Evolutionary conservation across 257 asterid genomes (phyloP), one percentile per base, ranked within the genome.

Genomic region (Ophiorrhiza pumila): DNA sequence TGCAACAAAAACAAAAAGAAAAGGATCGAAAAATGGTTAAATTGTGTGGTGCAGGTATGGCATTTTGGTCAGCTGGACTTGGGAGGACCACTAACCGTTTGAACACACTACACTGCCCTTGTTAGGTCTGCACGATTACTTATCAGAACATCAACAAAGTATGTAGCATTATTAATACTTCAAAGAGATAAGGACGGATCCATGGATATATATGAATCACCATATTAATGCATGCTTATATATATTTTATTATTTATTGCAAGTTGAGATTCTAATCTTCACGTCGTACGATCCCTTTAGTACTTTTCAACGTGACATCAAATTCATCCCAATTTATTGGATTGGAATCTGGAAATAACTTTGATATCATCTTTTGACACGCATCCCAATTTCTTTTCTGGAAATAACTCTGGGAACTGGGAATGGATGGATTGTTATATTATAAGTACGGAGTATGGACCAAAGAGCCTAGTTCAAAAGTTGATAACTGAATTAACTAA

Each of bases 321-420:
- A 47, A 47, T 20, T 50, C 35, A 3, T 35, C 76, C 76, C 29
- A 73, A 25, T 62, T 49, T 73, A 50, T 62, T 45, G 71, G 71
- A 59, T 72, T 49, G 52, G 22, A 60, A 32, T 59, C 31, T 29
- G n/a, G n/a, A 50, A 68, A 27, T 65, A 62, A 6, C 5, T 32
- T 29, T 59, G 35, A 20, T 46, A 34, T 62, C 45, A 31, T 58
- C 66, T 45, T 52, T 58, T 45, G 68, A 42, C 79, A 46, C 74
- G 25, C 74, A 4, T 46, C 47, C 77, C 77, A 77, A 47, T 69
- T 60, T n/a, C 47, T 31, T 60, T 25, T 2, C 23, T 31, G 32
- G 45, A 14, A 32, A n/a, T n/a, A n/a, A n/a, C n/a, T n/a, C n/a
- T n/a, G n/a, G n/a, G n/a, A n/a, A n/a, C n/a, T n/a, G n/a, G n/a